These are phyloP conservation scores for Oryza nivara DNA, from an alignment of 176 grass and related monocot genomes.

Conservation along the genomic window DNA sequence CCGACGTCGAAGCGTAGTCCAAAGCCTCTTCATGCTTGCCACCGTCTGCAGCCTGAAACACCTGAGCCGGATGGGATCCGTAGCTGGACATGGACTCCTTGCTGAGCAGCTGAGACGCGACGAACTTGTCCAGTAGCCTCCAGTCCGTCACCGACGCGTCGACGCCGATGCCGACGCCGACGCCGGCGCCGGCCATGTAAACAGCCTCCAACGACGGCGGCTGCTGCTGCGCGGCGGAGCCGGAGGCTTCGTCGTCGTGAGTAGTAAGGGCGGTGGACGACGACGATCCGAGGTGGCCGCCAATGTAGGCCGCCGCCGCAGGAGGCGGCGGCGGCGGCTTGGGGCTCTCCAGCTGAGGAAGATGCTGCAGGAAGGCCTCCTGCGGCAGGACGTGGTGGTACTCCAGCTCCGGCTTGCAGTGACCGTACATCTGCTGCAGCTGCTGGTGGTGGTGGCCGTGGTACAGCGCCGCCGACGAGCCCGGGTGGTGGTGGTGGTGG, in stretches of 20 bases:
- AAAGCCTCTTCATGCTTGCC: constrained; percentile 48
- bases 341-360: constrained; percentile 77
- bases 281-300: constrained; percentile 32
- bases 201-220: background rate
- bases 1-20: constrained; percentile 73
- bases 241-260: constrained; percentile 43
- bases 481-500: constrained; percentile 33
- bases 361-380: constrained; percentile 75
- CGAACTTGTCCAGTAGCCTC: constrained; percentile 87
- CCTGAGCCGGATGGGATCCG: constrained; percentile 27
- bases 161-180: background rate
- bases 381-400: constrained; percentile 70
- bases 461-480: constrained; percentile 18
- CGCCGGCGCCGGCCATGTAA: constrained; percentile 19
- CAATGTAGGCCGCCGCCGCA: constrained; percentile 30
- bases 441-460: constrained; percentile 38
- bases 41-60: constrained; percentile 42
- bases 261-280: constrained; percentile 6
- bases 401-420: constrained; percentile 84
- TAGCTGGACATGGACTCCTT: constrained; percentile 48
- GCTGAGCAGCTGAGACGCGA: constrained; percentile 86
- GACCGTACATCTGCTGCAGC: constrained; percentile 47
- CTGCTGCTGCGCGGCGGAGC: constrained; percentile 2
- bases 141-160: constrained; percentile 60
- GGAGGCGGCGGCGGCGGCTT: constrained; percentile 50